phyloP scores from a whole-genome alignment of 768 basidiomycete genomes.

The Tulasnella sp. region DNA sequence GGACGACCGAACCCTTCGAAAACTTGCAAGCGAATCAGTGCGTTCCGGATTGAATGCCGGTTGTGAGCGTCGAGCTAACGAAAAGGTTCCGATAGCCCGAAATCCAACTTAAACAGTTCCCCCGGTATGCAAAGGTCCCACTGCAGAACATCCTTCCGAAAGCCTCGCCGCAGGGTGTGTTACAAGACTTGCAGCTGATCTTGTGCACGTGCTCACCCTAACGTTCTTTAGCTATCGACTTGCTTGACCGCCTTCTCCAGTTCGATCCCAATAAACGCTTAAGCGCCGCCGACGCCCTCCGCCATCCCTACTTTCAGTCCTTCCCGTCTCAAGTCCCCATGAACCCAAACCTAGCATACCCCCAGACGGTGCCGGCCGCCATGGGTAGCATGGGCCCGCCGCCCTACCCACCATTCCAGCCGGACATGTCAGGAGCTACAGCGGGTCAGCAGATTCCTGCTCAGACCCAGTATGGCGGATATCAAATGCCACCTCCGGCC shows the following conservation, averaged over 20 bases:
- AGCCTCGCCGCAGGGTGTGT: slow-evolving; percentile 68
- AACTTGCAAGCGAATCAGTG: slow-evolving; percentile 85
- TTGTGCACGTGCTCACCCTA: not conserved
- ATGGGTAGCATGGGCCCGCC: not conserved
- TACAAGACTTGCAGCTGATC: no score
- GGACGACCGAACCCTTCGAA: slow-evolving; percentile 72
- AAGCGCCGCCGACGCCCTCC: slow-evolving; percentile 82
- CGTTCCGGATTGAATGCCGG: slow-evolving; percentile 25
- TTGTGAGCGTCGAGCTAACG: slow-evolving; percentile 8
- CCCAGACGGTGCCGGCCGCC: not conserved
- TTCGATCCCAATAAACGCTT: slow-evolving; percentile 91
- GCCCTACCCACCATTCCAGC: slow-evolving; percentile 4
- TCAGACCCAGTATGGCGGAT: not conserved
- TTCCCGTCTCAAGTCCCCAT: not conserved
- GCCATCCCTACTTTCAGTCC: slow-evolving; percentile 72
- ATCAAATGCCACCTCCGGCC: not conserved
- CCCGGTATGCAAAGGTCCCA: slow-evolving; percentile 75
- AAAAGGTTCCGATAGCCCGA: slow-evolving; percentile 53
- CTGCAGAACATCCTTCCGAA: slow-evolving; percentile 75
- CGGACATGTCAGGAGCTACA: not conserved
- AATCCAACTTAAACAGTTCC: slow-evolving; percentile 72
- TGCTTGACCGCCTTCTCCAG: slow-evolving; percentile 88
- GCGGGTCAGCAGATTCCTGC: not conserved
- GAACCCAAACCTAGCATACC: not conserved
- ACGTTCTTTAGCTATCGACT: slow-evolving; percentile 56